Evolutionary conservation across 208 protist species (phyloP), one percentile per base, ranked within the genome.

Genomic region (Acanthamoeba sp.): DNA sequence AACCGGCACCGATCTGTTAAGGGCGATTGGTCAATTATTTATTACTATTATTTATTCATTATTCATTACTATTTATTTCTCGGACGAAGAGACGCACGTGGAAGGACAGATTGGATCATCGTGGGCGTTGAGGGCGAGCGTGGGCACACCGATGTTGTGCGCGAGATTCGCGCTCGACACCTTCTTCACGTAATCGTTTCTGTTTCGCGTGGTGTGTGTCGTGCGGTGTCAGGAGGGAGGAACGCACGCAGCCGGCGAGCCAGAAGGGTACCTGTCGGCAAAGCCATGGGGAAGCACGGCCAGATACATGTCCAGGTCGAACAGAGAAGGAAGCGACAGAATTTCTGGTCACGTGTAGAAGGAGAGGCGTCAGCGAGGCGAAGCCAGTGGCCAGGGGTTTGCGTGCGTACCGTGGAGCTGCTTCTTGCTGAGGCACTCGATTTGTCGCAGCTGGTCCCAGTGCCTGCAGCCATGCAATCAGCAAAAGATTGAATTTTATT

Each of bases 101-200:
- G 76, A 90, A 27, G 84, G 84, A 34, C 84, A 90, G 32, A 90
- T 59, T 4, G 84, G 84, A 27, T 90, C 84, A 50, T 90, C 84
- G 36, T 71, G 48, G 27, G 84, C 84, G 57, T 90, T 90, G 50
- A 90, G 52, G 7, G 52, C 48, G 32, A 90, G 84, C 1, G 84
- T 90, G 34, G 84, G 84, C 48, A 90, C 57, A 7, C 52, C 84
- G 32, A 69, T 90, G 29, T 90, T 90, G 84, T 69, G 76, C 0
- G 76, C 76, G 0, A 84, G 36, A 10, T 55, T 45, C 1, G 76
- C 76, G 40, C 76, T 84, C 38, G 76, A 84, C 6, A 55, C 76
- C 76, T 84, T 84, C 7, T 48, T 14, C 40, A 84, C 76, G 38
- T 84, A 84, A 45, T 84, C 76, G 42, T 84, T 16, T 40, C 76